Percentiles rank a stretch among this genome's conserved stretches.
These are phyloP conservation scores for Aspergillus awamori DNA, from an alignment of 2,329 filamentous ascomycete species.

Conservation along the genomic window DNA sequence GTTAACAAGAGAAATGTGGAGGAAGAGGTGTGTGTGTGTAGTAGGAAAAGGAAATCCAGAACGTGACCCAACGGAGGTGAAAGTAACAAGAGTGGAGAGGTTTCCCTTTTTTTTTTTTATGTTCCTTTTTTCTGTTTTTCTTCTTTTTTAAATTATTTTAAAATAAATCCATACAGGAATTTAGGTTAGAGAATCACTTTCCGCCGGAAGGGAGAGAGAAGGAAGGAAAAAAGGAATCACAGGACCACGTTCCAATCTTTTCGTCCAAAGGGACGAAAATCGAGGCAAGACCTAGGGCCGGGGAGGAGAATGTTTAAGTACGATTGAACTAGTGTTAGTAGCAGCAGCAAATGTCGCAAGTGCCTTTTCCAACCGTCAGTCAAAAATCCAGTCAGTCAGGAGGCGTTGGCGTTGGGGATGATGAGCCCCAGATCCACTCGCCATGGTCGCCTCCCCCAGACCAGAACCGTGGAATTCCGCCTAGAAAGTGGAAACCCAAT, in stretches of 20 bases:
- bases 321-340: background rate
- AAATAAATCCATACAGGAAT: constrained; percentile 1
- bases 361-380: constrained; percentile 9
- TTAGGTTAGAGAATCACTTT: constrained; percentile 2
- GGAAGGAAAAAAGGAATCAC: background rate
- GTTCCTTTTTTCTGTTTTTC: constrained; percentile 16
- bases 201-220: background rate
- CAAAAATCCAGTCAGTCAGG: constrained; percentile 16
- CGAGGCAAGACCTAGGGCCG: constrained; percentile 25
- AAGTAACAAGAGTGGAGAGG: constrained; percentile 30
- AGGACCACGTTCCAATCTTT: constrained; percentile 16
- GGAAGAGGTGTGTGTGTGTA: background rate
- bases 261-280: constrained; percentile 27
- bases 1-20: constrained; percentile 2
- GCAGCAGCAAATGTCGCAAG: constrained; percentile 6
- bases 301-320: constrained; percentile 38
- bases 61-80: constrained; percentile 2
- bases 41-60: constrained; percentile 1
- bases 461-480: constrained; percentile 21
- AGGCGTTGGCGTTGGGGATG: constrained; percentile 27
- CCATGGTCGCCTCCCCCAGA: constrained; percentile 34
- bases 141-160: background rate
- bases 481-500: constrained; percentile 13
- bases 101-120: constrained; percentile 18
- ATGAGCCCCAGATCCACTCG: constrained; percentile 29